Evolutionary conservation across 192 early-diverging fungal genomes (phyloP), one percentile per base, ranked within the genome.

Genomic region (Geosiphon pyriformis): DNA sequence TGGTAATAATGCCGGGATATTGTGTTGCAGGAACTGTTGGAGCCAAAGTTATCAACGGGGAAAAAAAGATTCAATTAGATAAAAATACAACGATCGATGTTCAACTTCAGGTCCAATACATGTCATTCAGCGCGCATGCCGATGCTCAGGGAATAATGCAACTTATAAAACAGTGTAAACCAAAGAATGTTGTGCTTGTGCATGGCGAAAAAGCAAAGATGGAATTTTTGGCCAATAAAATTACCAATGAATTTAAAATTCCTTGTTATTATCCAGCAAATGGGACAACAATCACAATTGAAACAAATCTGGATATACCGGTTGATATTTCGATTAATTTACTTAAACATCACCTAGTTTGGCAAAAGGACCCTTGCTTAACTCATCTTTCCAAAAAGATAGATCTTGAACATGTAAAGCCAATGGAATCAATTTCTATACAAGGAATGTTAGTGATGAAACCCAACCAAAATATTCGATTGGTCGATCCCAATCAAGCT

Each of bases 81-180:
- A 71, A 78, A 23, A 88, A 83, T 57, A 91, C 86, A 11, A 76
- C 76, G 31, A 79, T 92, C 6, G 71, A 88, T 27, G 94, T 96
- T 52, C 94, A 95, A 46, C 72, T 96, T n/a, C 87, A 90, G 69
- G 94, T 99, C 55, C 82, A 92, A 66, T 95, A 98, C 72, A 75
- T 99, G 26, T 95, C 93, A 0, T 99, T 99, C 70, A 94, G 92
- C 63, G 96, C 95, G 0, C 96, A 99, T 47, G 95, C 96, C 0
- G 96, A 99, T 69, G 90, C 94, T 8, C 96, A 98, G 73, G 96
- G 96, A 4, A 99, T 99, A 62, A 85, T 99, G 88, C 88, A 93
- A 77, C 80, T 99, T 30, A 93, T 96, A 60, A 83, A 85, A 4
- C 92, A 95, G 77, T 93, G 91, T 47, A 84, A 90, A 55, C 89